Evolutionary conservation across 164 flowering plant genomes (phyloP).

Genomic region (Sedum album): DNA sequence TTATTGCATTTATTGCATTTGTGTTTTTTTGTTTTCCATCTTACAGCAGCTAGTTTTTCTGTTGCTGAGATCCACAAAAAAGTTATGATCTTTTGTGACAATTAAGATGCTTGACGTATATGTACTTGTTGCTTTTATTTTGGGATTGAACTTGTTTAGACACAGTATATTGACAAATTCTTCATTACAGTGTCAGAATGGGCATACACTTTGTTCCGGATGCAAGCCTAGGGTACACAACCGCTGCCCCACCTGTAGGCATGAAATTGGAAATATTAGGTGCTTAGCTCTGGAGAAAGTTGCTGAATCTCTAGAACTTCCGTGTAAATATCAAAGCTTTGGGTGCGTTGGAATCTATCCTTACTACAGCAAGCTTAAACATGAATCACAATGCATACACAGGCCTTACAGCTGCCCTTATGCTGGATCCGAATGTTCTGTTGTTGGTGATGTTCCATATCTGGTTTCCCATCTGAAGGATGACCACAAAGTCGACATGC

Average conservation of each 20-base stretch:
- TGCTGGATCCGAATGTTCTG: slow-evolving; percentile 7
- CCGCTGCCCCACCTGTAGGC: slow-evolving; percentile 6
- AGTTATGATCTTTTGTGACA: not conserved
- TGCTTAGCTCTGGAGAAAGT: slow-evolving; percentile 5
- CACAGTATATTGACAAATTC: not conserved
- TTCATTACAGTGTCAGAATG: not conserved
- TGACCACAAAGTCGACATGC: slow-evolving; percentile 6
- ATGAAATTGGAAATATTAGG: slow-evolving; percentile 6
- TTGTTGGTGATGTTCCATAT: slow-evolving; percentile 3
- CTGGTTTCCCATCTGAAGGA: not conserved
- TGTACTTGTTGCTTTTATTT: not conserved
- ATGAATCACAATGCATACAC: slow-evolving; percentile 2
- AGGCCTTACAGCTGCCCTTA: slow-evolving; percentile 8
- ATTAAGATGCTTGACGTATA: not conserved
- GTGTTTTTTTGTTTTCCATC: too few species aligned
- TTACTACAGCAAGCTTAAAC: slow-evolving; percentile 5
- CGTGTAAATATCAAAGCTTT: slow-evolving; percentile 1
- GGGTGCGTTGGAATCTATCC: slow-evolving; percentile 4
- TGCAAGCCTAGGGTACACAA: slow-evolving; percentile 8
- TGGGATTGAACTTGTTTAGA: not conserved
- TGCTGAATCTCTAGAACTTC: slow-evolving; percentile 1
- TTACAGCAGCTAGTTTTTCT: not conserved
- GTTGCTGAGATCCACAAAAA: not conserved
- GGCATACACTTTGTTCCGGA: not conserved
- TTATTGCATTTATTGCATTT: not conserved